phyloP scores from a whole-genome alignment of 139 green algal genomes.

The Chlorella sorokiniana region DNA sequence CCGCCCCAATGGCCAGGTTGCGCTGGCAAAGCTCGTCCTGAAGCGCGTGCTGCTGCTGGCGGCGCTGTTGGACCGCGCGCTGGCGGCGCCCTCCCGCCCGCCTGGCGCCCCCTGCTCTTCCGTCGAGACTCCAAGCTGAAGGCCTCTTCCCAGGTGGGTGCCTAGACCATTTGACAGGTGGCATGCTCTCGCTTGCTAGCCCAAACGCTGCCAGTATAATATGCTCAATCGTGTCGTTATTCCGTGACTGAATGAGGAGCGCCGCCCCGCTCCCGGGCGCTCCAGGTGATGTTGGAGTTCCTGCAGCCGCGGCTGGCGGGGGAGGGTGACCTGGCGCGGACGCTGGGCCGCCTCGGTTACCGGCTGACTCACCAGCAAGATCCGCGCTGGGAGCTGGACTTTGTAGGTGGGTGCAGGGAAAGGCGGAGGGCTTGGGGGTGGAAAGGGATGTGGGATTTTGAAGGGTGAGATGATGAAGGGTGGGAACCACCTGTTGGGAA shows the following conservation, averaged over 20 bases:
- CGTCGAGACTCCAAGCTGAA: constrained; percentile 53
- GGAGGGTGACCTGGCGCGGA: constrained; percentile 73
- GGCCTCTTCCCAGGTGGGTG: constrained; percentile 61
- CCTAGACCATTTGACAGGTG: not conserved
- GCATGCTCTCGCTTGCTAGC: not conserved
- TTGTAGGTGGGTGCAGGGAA: constrained; percentile 39
- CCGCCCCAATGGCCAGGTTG: constrained; percentile 41
- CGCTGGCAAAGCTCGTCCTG: constrained; percentile 63
- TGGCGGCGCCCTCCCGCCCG: constrained; percentile 16
- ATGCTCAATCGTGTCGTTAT: not conserved
- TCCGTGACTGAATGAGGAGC: too few species aligned
- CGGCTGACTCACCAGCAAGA: constrained; percentile 66
- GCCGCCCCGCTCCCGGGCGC: too few species aligned
- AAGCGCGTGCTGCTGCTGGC: constrained; percentile 82
- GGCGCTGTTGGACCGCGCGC: constrained; percentile 74
- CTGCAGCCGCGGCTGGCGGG: constrained; percentile 69
- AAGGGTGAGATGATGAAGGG: not conserved
- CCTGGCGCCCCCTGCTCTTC: constrained; percentile 63
- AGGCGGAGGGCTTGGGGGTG: not conserved
- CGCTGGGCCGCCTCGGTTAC: constrained; percentile 75
- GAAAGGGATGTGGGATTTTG: too few species aligned
- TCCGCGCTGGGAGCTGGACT: constrained; percentile 69
- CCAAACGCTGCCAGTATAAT: not conserved
- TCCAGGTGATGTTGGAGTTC: constrained; percentile 62
- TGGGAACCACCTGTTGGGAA: too few species aligned